These are phyloP conservation scores for Catharanthus roseus DNA, from an alignment of 257 asterid species.

Conservation along the genomic window DNA sequence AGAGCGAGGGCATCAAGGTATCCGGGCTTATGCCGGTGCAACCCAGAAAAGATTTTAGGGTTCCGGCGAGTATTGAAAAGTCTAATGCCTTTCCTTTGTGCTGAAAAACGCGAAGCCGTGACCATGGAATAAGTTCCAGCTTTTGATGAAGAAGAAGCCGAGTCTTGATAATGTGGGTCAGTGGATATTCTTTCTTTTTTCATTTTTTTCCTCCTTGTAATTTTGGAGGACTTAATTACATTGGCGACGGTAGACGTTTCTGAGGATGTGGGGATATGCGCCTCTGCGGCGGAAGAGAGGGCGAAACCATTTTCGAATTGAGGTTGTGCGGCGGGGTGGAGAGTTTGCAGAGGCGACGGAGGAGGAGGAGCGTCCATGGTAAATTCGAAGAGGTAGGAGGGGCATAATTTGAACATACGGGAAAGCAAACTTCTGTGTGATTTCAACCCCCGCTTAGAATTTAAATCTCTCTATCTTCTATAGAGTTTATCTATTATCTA, in stretches of 20 bases:
- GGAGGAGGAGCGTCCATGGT: constrained; percentile 38
- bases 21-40: constrained; percentile 30
- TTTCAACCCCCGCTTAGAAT: too few species aligned
- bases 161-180: constrained; percentile 37
- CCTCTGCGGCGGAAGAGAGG: constrained; percentile 20
- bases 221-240: constrained; percentile 11
- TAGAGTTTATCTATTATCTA: too few species aligned
- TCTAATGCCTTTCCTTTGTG: constrained; percentile 43
- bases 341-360: constrained; percentile 18
- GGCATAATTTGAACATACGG: background rate
- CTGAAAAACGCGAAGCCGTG: constrained; percentile 22
- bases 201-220: constrained; percentile 21
- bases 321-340: background rate
- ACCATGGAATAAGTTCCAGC: constrained; percentile 25
- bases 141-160: constrained; percentile 30
- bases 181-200: constrained; percentile 29
- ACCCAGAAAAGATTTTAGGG: constrained; percentile 43
- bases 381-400: constrained; percentile 12
- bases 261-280: constrained; percentile 24
- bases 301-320: constrained; percentile 16
- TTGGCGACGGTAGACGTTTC: constrained; percentile 18
- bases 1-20: constrained; percentile 66
- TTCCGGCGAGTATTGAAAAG: constrained; percentile 34
- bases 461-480: too few species aligned
- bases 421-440: background rate